Conservation (phyloP, 768 basidiomycete species). For the Xerocomellus intermedius region DNA sequence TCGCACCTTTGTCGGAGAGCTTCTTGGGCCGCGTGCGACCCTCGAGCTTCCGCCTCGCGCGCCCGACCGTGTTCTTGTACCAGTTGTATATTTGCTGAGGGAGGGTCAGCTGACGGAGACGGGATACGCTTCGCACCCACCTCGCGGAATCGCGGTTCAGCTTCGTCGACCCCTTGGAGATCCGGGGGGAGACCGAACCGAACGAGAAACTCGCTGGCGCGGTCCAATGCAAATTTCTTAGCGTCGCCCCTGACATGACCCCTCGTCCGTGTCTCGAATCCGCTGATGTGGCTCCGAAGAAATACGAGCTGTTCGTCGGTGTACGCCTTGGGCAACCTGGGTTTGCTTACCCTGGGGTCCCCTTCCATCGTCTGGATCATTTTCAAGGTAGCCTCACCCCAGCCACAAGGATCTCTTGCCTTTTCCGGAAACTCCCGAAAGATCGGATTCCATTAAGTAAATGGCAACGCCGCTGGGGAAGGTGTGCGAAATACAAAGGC, state of each 20-base stretch:
- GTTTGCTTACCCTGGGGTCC: slow-evolving; percentile 65
- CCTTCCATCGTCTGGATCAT: slow-evolving; percentile 36
- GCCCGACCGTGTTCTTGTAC: slow-evolving; percentile 70
- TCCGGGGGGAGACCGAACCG: slow-evolving; percentile 58
- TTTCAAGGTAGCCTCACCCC: slow-evolving; percentile 6
- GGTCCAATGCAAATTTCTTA: slow-evolving; percentile 65
- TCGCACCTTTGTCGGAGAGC: slow-evolving; percentile 47
- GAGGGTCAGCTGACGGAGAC: neutral
- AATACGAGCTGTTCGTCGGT: slow-evolving; percentile 62
- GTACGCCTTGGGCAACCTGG: slow-evolving; percentile 63
- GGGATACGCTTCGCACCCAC: slow-evolving; percentile 30
- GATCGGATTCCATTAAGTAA: slow-evolving; percentile 31
- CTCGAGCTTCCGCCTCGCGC: slow-evolving; percentile 56
- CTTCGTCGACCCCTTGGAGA: slow-evolving; percentile 53
- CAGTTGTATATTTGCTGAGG: slow-evolving; percentile 67
- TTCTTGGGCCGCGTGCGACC: slow-evolving; percentile 53
- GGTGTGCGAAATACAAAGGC: too few relatives aligned
- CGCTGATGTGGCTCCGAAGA: slow-evolving; percentile 49
- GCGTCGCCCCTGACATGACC: slow-evolving; percentile 65
- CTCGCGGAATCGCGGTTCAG: slow-evolving; percentile 61
- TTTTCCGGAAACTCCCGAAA: slow-evolving; percentile 23
- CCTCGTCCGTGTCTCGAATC: slow-evolving; percentile 59
- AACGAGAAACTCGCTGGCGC: slow-evolving; percentile 58
- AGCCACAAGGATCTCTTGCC: slow-evolving; percentile 20
- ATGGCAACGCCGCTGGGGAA: too few relatives aligned